Conservation (phyloP, 2,329 filamentous ascomycete species). For the Incumbomyces lentus region DNA sequence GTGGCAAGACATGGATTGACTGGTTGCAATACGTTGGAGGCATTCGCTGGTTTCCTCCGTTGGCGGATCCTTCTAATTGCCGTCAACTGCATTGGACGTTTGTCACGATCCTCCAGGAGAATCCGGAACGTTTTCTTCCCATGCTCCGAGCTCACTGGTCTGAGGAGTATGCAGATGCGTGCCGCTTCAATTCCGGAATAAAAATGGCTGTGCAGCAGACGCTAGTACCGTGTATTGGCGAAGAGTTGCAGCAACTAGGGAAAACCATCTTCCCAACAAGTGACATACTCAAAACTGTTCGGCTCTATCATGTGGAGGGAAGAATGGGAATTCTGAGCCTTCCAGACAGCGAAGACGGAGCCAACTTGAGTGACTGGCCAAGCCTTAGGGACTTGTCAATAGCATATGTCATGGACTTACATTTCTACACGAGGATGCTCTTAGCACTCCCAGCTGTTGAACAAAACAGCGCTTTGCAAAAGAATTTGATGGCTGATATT, state of each 20-base stretch:
- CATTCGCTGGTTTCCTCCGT: conserved; percentile 11
- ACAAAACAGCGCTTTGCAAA: background rate
- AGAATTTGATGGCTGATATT: background rate
- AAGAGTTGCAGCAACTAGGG: conserved; percentile 3
- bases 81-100: conserved; percentile 10
- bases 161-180: background rate
- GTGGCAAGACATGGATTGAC: conserved; percentile 9
- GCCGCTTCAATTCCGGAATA: background rate
- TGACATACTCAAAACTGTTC: conserved; percentile 4
- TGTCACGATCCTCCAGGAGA: background rate
- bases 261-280: conserved; percentile 9
- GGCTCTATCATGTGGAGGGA: conserved; percentile 8
- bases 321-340: conserved; percentile 8
- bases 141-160: conserved; percentile 1
- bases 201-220: conserved; percentile 1
- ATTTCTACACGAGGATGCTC: conserved; percentile 7
- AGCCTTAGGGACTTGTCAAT: conserved; percentile 9
- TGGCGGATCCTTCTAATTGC: conserved; percentile 1
- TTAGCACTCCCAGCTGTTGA: background rate
- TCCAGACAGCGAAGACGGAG: conserved; percentile 1
- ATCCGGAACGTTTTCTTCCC: conserved; percentile 7
- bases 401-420: conserved; percentile 1
- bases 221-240: conserved; percentile 7
- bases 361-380: conserved; percentile 9
- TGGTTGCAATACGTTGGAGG: conserved; percentile 11